A percentile compares a stretch with the other conserved stretches of the same genome.
phyloP scores from a whole-genome alignment of 179 eudicot genomes.

The Actinidia arguta region DNA sequence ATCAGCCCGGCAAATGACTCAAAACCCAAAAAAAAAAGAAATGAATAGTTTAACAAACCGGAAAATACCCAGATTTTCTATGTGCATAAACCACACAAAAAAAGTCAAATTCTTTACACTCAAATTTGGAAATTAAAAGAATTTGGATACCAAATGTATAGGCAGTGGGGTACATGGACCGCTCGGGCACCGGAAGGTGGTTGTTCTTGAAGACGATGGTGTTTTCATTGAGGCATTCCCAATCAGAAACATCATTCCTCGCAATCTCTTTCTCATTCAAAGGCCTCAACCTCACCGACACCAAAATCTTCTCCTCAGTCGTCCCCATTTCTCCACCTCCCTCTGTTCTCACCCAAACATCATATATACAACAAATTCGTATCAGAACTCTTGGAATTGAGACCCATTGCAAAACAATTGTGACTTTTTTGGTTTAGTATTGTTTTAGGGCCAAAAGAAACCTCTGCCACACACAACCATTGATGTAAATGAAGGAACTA shows the following conservation, averaged over 20 bases:
- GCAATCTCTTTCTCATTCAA: constrained; percentile 83
- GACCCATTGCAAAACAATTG: neutral
- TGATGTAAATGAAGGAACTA: constrained; percentile 17
- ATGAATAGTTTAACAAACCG: neutral
- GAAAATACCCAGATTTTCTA: neutral
- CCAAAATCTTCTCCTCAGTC: constrained; percentile 63
- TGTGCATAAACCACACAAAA: neutral
- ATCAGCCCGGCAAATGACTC: no score
- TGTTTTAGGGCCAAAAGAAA: constrained; percentile 26
- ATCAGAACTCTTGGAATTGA: constrained; percentile 4
- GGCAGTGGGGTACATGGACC: constrained; percentile 88
- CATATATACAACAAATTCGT: constrained; percentile 1
- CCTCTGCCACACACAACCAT: constrained; percentile 16
- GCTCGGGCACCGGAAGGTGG: constrained; percentile 64
- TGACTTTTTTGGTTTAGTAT: neutral
- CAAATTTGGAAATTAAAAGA: neutral
- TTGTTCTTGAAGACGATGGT: constrained; percentile 77
- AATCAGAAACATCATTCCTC: constrained; percentile 82
- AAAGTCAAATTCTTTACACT: neutral
- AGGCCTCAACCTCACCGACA: constrained; percentile 93
- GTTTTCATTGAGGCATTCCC: constrained; percentile 86
- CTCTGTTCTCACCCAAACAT: constrained; percentile 9
- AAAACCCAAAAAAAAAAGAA: no score
- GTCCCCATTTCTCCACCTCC: constrained; percentile 38
- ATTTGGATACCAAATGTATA: constrained; percentile 78